These are phyloP conservation scores for Kwoniella shandongensis DNA, from an alignment of 768 basidiomycete genomes.

Conservation along the genomic window DNA sequence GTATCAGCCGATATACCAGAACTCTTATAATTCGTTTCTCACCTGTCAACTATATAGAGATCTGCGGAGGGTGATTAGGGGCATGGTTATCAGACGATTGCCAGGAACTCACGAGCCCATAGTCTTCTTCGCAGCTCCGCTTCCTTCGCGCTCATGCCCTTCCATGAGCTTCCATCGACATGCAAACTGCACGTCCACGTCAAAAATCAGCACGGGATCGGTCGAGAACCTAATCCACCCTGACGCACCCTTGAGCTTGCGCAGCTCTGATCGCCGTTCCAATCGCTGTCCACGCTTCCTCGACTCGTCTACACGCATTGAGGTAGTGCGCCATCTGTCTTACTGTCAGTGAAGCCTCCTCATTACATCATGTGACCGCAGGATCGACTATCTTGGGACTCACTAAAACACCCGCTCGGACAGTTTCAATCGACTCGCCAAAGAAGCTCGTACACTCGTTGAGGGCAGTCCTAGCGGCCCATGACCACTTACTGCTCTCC, in stretches of 20 bases:
- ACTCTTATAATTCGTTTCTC: not conserved
- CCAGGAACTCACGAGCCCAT: conserved; percentile 32
- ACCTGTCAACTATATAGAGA: conserved; percentile 31
- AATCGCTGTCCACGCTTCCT: conserved; percentile 34
- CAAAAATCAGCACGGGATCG: too few species aligned
- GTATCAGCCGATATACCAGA: not conserved
- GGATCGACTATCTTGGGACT: not conserved
- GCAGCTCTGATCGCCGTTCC: conserved; percentile 23
- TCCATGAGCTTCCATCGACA: conserved; percentile 31
- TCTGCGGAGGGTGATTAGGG: conserved; percentile 6
- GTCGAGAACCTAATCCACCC: not conserved
- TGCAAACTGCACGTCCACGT: conserved; percentile 22
- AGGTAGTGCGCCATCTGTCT: conserved; percentile 26
- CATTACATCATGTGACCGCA: too few species aligned
- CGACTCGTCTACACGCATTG: conserved; percentile 26
- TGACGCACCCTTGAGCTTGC: conserved; percentile 35
- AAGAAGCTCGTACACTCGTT: conserved; percentile 27
- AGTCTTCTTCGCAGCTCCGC: conserved; percentile 33
- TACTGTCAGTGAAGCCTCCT: not conserved
- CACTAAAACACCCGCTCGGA: conserved; percentile 28
- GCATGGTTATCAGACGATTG: not conserved
- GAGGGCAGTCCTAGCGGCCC: conserved; percentile 30
- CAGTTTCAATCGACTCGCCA: conserved; percentile 34
- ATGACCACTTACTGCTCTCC: conserved; percentile 25
- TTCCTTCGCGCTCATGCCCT: conserved; percentile 21